Evolutionary conservation across 768 basidiomycete genomes (phyloP).

Genomic region (Pisolithus microcarpus): DNA sequence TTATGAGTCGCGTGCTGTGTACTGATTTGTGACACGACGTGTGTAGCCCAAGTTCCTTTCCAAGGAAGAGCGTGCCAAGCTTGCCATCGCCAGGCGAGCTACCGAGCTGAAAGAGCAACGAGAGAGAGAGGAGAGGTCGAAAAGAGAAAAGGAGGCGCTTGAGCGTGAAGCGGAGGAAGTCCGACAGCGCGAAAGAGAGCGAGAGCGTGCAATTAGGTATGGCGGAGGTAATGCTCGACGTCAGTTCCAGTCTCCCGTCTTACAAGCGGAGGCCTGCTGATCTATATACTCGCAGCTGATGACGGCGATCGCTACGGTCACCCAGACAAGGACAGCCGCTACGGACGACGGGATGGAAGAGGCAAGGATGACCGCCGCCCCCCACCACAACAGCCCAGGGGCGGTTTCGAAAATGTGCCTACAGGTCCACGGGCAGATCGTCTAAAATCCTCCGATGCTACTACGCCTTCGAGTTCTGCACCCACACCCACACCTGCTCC

Average conservation of each 20-base stretch:
- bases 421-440: constrained; percentile 81
- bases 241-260: constrained; percentile 9
- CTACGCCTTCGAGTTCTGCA: constrained; percentile 30
- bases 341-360: constrained; percentile 35
- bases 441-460: constrained; percentile 31
- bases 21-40: not conserved
- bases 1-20: not conserved
- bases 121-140: constrained; percentile 54
- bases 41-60: constrained; percentile 87
- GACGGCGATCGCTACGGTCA: constrained; percentile 41
- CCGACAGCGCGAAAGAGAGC: constrained; percentile 42
- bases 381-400: constrained; percentile 29
- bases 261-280: constrained; percentile 2
- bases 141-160: constrained; percentile 57
- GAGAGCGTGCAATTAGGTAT: constrained; percentile 29
- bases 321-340: constrained; percentile 43
- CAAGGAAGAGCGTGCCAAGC: constrained; percentile 82
- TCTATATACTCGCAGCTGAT: constrained; percentile 33
- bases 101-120: constrained; percentile 74
- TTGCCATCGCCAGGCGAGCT: constrained; percentile 82
- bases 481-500: constrained; percentile 54
- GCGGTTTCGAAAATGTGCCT: constrained; percentile 63
- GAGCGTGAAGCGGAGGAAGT: constrained; percentile 72
- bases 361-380: constrained; percentile 33
- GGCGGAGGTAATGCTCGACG: constrained; percentile 31